A percentile compares a stretch with the other conserved stretches of the same genome.
Evolutionary conservation across 805 yeast species (phyloP).

Genomic region (Starmerella vitae): DNA sequence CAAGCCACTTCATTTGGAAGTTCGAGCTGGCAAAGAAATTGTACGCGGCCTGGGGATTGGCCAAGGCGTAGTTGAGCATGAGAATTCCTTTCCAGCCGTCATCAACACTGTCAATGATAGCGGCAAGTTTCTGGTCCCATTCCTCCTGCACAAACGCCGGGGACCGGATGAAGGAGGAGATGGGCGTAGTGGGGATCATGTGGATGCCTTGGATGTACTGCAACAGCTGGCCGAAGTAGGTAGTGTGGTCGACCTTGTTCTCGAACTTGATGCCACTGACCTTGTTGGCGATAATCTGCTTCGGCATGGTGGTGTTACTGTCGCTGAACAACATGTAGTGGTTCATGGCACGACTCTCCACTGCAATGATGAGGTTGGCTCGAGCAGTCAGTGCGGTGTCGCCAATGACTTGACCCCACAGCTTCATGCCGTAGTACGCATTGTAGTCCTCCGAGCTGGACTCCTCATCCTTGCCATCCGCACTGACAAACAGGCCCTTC

Average conservation of each 20-base stretch:
- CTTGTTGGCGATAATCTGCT: slow-evolving; percentile 39
- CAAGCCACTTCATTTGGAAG: slow-evolving; percentile 45
- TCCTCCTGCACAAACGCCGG: slow-evolving; percentile 40
- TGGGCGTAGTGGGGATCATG: slow-evolving; percentile 60
- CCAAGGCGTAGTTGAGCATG: slow-evolving; percentile 55
- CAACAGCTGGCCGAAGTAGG: slow-evolving; percentile 48
- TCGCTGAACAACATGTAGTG: slow-evolving; percentile 39
- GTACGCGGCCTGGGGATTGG: slow-evolving; percentile 49
- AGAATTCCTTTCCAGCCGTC: slow-evolving; percentile 59
- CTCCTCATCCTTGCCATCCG: slow-evolving; percentile 62
- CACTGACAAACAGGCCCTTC: slow-evolving; percentile 46
- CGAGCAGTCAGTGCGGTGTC: slow-evolving; percentile 41
- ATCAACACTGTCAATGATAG: slow-evolving; percentile 32
- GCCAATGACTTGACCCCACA: slow-evolving; percentile 51
- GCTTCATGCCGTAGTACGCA: slow-evolving; percentile 52
- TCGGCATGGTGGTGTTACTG: slow-evolving; percentile 40
- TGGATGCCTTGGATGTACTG: slow-evolving; percentile 69
- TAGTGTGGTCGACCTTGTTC: slow-evolving; percentile 58
- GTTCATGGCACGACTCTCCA: slow-evolving; percentile 43
- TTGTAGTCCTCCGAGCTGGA: slow-evolving; percentile 60
- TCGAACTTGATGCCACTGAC: slow-evolving; percentile 61
- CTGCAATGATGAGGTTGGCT: slow-evolving; percentile 45
- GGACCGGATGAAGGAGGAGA: slow-evolving; percentile 42
- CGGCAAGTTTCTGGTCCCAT: slow-evolving; percentile 41
- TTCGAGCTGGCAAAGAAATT: slow-evolving; percentile 40